These are phyloP conservation scores for Trichoderma cornu-damae DNA, from an alignment of 2,329 filamentous ascomycete genomes.

Conservation along the genomic window DNA sequence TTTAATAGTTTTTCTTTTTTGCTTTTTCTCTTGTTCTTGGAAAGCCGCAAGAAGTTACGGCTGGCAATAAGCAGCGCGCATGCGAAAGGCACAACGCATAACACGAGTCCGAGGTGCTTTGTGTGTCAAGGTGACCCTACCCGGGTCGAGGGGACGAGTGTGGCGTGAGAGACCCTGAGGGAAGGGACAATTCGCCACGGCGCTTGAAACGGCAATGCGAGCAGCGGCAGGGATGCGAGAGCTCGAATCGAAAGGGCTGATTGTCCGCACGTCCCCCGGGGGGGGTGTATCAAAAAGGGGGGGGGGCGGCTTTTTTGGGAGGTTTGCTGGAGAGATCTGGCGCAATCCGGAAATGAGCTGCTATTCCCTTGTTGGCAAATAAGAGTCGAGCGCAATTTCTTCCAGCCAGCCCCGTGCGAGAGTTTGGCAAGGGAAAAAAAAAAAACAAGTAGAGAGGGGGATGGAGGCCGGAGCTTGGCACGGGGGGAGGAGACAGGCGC, in stretches of 20 bases:
- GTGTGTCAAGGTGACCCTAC: background rate
- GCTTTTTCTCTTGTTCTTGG: too few relatives aligned
- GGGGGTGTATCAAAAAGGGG: conserved; percentile 19
- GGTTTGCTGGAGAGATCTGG: conserved; percentile 19
- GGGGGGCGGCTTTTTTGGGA: conserved; percentile 17
- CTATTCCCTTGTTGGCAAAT: conserved; percentile 17
- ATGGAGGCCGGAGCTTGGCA: conserved; percentile 9
- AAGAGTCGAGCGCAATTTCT: conserved; percentile 19
- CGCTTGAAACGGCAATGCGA: conserved; percentile 21
- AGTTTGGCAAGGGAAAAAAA: background rate
- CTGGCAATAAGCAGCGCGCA: background rate
- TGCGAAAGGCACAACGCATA: background rate
- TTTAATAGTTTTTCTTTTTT: too few relatives aligned
- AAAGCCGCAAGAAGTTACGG: background rate
- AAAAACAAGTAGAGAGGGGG: background rate
- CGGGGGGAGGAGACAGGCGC: too few relatives aligned
- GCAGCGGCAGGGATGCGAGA: conserved; percentile 17
- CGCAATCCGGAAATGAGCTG: conserved; percentile 19
- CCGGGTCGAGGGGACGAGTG: background rate
- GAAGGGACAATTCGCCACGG: conserved; percentile 14
- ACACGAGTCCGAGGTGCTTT: background rate
- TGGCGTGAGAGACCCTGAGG: conserved; percentile 13
- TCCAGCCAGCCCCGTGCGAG: conserved; percentile 5
- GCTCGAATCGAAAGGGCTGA: conserved; percentile 16
- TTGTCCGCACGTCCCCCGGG: conserved; percentile 9